Conservation (phyloP, 2,329 filamentous ascomycete species). For the Amauroascus verrucosus region DNA sequence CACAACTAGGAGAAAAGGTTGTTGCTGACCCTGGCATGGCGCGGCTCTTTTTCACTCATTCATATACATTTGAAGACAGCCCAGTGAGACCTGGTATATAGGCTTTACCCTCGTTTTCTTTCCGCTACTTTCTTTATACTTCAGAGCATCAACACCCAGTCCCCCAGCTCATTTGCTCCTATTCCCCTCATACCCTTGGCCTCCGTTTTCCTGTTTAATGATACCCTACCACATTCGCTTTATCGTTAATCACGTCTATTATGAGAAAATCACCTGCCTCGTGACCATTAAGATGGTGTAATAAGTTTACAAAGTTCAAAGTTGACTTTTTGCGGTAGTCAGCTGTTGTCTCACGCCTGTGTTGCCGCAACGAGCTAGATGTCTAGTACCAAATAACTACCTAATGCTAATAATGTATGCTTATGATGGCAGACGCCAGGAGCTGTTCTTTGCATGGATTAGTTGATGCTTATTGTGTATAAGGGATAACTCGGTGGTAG, state of each 20-base stretch:
- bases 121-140: neutral
- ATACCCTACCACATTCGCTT: conserved; percentile 11
- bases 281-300: neutral
- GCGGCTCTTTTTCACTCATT: neutral
- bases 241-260: neutral
- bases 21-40: conserved; percentile 27
- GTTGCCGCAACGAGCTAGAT: neutral
- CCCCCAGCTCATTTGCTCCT: neutral
- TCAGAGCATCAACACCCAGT: neutral
- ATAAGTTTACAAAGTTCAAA: neutral
- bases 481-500: too few species aligned
- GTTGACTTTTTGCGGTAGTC: neutral
- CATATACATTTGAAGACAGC: neutral
- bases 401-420: neutral
- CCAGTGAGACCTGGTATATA: neutral
- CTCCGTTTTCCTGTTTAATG: neutral
- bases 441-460: too few species aligned
- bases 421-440: too few species aligned
- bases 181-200: neutral
- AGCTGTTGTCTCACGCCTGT: neutral
- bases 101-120: neutral
- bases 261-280: neutral
- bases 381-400: neutral
- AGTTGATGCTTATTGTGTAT: too few species aligned
- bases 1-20: conserved; percentile 29